A percentile compares a stretch with the other conserved stretches of the same genome.
Conservation (phyloP, 257 asterid genomes). For the Verbena officinalis region DNA sequence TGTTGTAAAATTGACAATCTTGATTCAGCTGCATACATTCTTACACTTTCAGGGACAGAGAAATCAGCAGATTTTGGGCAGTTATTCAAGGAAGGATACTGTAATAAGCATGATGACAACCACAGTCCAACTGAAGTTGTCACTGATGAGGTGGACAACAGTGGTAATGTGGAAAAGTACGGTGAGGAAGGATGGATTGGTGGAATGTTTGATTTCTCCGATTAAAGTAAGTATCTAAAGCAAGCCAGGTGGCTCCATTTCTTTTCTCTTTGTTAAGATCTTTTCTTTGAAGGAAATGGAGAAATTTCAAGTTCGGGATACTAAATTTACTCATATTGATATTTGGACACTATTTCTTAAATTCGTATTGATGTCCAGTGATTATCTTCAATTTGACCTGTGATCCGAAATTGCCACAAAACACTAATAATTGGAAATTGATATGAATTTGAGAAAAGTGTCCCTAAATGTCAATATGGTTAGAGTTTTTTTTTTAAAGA, state of each 20-base stretch:
- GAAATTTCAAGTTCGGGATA: no score
- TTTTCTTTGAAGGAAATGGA: background rate
- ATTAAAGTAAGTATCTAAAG: slow-evolving; percentile 43
- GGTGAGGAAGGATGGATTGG: slow-evolving; percentile 48
- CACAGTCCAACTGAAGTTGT: slow-evolving; percentile 32
- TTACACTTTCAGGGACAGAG: slow-evolving; percentile 26
- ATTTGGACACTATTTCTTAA: no score
- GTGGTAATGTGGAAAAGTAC: slow-evolving; percentile 33
- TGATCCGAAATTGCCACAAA: no score
- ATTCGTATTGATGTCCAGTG: no score
- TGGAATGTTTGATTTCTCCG: slow-evolving; percentile 69
- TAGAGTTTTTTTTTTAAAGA: no score
- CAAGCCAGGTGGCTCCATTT: background rate
- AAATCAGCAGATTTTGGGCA: slow-evolving; percentile 43
- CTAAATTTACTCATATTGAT: no score
- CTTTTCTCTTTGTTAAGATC: background rate
- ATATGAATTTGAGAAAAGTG: no score
- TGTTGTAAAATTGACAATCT: no score
- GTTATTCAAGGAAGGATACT: slow-evolving; percentile 52
- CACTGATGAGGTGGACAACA: slow-evolving; percentile 23
- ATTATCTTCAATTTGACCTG: no score
- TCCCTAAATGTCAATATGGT: no score
- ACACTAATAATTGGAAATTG: no score
- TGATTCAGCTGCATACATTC: no score
- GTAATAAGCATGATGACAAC: slow-evolving; percentile 34